phyloP scores from a whole-genome alignment of 148 eudicot species.

The Cornus controversa region DNA sequence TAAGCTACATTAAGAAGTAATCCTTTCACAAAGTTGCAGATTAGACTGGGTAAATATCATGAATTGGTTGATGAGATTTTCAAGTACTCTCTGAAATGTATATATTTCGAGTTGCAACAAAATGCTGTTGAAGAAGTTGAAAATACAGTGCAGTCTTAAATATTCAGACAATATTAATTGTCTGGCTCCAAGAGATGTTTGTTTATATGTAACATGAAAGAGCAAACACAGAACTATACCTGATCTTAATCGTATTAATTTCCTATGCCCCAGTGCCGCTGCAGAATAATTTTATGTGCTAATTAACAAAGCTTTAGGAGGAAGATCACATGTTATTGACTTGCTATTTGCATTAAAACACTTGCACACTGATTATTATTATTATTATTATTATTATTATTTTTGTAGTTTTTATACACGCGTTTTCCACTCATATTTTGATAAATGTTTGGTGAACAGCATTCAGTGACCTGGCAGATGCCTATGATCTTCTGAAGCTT shows the following conservation, averaged over 20 bases:
- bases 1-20: neutral
- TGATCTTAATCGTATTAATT: neutral
- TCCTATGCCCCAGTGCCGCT: neutral
- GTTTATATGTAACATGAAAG: neutral
- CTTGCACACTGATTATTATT: neutral
- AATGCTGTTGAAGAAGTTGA: neutral
- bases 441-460: conserved; percentile 35
- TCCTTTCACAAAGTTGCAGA: neutral
- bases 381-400: too few relatives aligned
- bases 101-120: too few relatives aligned
- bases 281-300: neutral
- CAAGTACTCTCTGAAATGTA: neutral
- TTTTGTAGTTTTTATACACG: neutral
- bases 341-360: neutral
- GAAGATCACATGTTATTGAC: neutral
- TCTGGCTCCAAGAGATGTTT: neutral
- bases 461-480: conserved; percentile 86
- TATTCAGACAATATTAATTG: too few relatives aligned
- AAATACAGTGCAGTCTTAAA: neutral
- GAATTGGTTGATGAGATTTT: neutral
- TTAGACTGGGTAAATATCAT: neutral
- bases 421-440: neutral
- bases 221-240: neutral
- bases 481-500: conserved; percentile 68
- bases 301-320: neutral